Percentiles rank a stretch among this genome's conserved stretches.
phyloP scores from a whole-genome alignment of 176 grass and related monocot species.

The Avena eriantha region DNA sequence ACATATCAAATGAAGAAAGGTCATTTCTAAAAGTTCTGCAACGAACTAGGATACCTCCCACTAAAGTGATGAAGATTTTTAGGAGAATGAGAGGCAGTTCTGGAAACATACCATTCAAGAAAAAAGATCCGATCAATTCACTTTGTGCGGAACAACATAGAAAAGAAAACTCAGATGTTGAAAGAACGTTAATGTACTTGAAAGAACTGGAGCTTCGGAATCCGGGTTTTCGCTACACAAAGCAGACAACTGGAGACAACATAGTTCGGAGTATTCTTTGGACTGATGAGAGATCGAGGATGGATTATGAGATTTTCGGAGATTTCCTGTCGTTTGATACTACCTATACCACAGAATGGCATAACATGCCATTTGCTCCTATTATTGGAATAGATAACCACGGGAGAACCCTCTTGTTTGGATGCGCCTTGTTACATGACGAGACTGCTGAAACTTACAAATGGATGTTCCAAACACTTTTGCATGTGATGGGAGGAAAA shows the following conservation, averaged over 20 bases:
- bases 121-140: slow-evolving; percentile 14
- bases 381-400: slow-evolving; percentile 46
- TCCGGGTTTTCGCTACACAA: slow-evolving; percentile 14
- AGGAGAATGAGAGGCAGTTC: slow-evolving; percentile 19
- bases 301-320: slow-evolving; percentile 41
- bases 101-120: slow-evolving; percentile 4
- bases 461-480: slow-evolving; percentile 43
- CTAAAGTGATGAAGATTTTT: slow-evolving; percentile 39
- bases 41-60: slow-evolving; percentile 35
- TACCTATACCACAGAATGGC: slow-evolving; percentile 34
- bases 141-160: background rate
- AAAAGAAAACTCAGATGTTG: slow-evolving; percentile 36
- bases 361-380: slow-evolving; percentile 32
- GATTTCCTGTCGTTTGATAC: slow-evolving; percentile 40
- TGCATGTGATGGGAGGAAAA: slow-evolving; percentile 41
- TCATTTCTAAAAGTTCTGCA: slow-evolving; percentile 37
- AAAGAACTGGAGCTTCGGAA: slow-evolving; percentile 27
- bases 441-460: slow-evolving; percentile 20
- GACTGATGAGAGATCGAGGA: slow-evolving; percentile 30
- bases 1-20: slow-evolving; percentile 33
- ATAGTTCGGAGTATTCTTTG: slow-evolving; percentile 34
- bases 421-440: slow-evolving; percentile 13
- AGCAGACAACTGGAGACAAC: slow-evolving; percentile 8
- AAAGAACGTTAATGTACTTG: slow-evolving; percentile 18
- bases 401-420: slow-evolving; percentile 27